Evolutionary conservation across 805 yeast genomes (phyloP), one percentile per base, ranked within the genome.

Genomic region (Candida yuanshanica): DNA sequence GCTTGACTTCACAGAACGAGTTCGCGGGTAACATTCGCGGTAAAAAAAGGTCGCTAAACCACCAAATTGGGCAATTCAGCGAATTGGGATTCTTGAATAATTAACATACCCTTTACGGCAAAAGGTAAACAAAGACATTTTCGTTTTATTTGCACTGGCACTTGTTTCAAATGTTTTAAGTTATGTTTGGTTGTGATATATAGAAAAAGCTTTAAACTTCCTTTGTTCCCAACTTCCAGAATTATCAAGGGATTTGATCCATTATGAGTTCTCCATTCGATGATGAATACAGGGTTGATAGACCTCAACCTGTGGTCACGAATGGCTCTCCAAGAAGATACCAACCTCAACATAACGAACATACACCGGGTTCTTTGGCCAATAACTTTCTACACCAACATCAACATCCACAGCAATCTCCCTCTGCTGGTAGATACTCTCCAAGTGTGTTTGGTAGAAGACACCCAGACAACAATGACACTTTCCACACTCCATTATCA

Each of bases 381-480:
- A 44, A 41, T 22, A 52, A 45, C 4, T 52, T 49, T 39, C 11
- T n/a, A n/a, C n/a, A n/a, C n/a, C n/a, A n/a, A n/a, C n/a, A n/a
- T 27, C 3, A 27, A 9, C 11, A 13, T 10, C 52, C 53, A 8
- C 34, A 44, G 11, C 45, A 35, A n/a, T 33, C 37, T 14, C 12
- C 41, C 6, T 35, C 44, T 8, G 43, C 36, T 22, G 38, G 37
- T 42, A 65, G 62, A 46, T 70, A 66, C 47, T 69, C 75, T 11
- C 77, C 77, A 20, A 66, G 67, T 14, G 63, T 69, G 5, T 63
- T 67, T 43, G 55, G 60, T 18, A 64, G 66, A 50, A 52, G 59
- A 45, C 53, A 40, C 43, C 36, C 39, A 39, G 20, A 33, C 8
- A 36, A 27, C 26, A 37, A 40, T 18, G 56, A 52, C 5, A 43